Conservation (phyloP, 2,329 filamentous ascomycete genomes). For the Trichoderma cornu-damae region DNA sequence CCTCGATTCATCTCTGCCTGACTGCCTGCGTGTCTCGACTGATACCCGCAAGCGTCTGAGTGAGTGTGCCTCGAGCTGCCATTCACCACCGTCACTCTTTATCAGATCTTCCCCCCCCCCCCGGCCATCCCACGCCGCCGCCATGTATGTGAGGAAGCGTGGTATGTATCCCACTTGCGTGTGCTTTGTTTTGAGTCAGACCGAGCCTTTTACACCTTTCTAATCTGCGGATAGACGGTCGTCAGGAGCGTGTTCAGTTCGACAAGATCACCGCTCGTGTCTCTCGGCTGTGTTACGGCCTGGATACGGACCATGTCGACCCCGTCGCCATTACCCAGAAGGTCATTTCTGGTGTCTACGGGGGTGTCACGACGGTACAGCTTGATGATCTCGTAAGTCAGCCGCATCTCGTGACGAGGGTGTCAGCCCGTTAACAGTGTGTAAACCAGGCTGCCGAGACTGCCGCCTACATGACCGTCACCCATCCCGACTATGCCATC, state of each 20-base stretch:
- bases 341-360: slow-evolving; percentile 98
- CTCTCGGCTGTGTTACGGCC: slow-evolving; percentile 93
- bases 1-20: slow-evolving; percentile 17
- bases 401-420: not conserved
- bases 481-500: slow-evolving; percentile 97
- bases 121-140: slow-evolving; percentile 27
- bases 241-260: slow-evolving; percentile 99
- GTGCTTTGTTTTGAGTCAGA: not conserved
- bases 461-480: slow-evolving; percentile 99
- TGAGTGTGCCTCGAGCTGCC: slow-evolving; percentile 23
- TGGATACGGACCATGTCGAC: slow-evolving; percentile 92
- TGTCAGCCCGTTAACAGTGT: slow-evolving; percentile 11
- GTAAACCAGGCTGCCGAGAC: slow-evolving; percentile 82
- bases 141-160: slow-evolving; percentile 60
- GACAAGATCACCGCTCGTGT: slow-evolving; percentile 99
- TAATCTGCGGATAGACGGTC: slow-evolving; percentile 67
- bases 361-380: slow-evolving; percentile 93
- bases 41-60: slow-evolving; percentile 25
- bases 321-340: slow-evolving; percentile 98
- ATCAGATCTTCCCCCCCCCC: not conserved
- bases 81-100: slow-evolving; percentile 20
- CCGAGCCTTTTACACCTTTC: slow-evolving; percentile 14
- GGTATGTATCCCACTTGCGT: slow-evolving; percentile 40
- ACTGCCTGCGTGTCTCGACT: slow-evolving; percentile 23
- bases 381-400: slow-evolving; percentile 85